Percentiles rank a stretch among this genome's conserved stretches.
phyloP scores from a whole-genome alignment of 306 rosid species.

The Quercus agrifolia region DNA sequence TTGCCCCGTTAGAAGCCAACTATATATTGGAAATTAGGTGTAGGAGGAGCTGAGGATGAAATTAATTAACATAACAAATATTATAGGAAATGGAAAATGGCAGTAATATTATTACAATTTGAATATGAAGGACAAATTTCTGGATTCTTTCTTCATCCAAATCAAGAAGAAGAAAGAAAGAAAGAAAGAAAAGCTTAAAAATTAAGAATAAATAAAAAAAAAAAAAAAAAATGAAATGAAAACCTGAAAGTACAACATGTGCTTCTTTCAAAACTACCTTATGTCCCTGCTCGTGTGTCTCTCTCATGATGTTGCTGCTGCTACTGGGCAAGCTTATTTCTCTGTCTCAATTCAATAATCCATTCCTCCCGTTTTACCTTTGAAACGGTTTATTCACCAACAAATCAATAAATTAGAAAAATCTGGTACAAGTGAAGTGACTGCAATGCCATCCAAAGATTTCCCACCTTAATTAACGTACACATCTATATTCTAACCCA shows the following conservation, averaged over 20 bases:
- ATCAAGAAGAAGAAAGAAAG: background rate
- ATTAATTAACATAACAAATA: background rate
- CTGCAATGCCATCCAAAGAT: background rate
- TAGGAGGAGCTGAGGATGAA: background rate
- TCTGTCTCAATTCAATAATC: slow-evolving; percentile 15
- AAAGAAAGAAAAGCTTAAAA: background rate
- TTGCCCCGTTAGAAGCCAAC: background rate
- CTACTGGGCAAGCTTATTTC: slow-evolving; percentile 7
- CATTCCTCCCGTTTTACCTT: slow-evolving; percentile 17
- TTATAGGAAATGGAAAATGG: background rate
- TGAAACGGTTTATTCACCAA: slow-evolving; percentile 36
- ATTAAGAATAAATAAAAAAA: background rate
- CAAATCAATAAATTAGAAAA: slow-evolving; percentile 31
- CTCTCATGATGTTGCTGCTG: background rate
- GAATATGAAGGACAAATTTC: background rate
- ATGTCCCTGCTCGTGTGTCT: background rate
- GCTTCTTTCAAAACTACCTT: background rate
- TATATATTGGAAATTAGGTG: background rate
- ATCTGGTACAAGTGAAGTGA: slow-evolving; percentile 1
- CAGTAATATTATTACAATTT: background rate
- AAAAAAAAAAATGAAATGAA: background rate
- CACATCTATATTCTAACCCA: background rate
- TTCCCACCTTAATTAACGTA: background rate
- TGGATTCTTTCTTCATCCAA: background rate
- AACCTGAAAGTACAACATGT: background rate